These are phyloP conservation scores for Globisporangium cystogenes DNA, from an alignment of 352 stramenopile species.

Conservation along the genomic window DNA sequence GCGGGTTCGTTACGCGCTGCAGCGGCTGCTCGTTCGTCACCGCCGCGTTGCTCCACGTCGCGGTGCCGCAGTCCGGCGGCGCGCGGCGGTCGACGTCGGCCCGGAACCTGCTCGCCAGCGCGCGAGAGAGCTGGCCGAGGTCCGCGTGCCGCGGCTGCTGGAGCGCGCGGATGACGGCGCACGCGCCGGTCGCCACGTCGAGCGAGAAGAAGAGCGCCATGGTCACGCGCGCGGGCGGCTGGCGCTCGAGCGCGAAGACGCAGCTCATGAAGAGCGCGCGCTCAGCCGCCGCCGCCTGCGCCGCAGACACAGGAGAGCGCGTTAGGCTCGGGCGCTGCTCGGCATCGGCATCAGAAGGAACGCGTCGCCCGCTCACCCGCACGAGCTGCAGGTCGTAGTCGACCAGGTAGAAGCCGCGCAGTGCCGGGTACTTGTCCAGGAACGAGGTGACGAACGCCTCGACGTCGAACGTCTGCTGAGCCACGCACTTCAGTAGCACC, in stretches of 20 bases:
- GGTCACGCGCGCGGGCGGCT: conserved; percentile 7
- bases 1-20: neutral
- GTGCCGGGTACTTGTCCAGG: conserved; percentile 31
- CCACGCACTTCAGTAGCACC: conserved; percentile 21
- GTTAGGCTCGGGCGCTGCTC: neutral
- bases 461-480: conserved; percentile 48
- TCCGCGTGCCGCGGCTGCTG: conserved; percentile 24
- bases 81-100: conserved; percentile 21
- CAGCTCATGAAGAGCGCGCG: conserved; percentile 42
- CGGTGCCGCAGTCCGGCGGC: neutral
- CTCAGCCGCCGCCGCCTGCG: conserved; percentile 21
- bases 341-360: too few relatives aligned
- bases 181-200: conserved; percentile 31
- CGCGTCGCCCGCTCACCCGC: conserved; percentile 30
- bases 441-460: conserved; percentile 49
- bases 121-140: conserved; percentile 23
- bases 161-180: conserved; percentile 40
- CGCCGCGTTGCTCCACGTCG: neutral
- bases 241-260: conserved; percentile 29
- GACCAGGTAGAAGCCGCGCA: conserved; percentile 36
- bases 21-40: neutral
- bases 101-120: conserved; percentile 25
- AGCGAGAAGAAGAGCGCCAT: conserved; percentile 44
- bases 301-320: neutral
- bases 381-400: conserved; percentile 61